phyloP scores from a whole-genome alignment of 2,329 filamentous ascomycete genomes.

The Fonsecaea pugnacius region DNA sequence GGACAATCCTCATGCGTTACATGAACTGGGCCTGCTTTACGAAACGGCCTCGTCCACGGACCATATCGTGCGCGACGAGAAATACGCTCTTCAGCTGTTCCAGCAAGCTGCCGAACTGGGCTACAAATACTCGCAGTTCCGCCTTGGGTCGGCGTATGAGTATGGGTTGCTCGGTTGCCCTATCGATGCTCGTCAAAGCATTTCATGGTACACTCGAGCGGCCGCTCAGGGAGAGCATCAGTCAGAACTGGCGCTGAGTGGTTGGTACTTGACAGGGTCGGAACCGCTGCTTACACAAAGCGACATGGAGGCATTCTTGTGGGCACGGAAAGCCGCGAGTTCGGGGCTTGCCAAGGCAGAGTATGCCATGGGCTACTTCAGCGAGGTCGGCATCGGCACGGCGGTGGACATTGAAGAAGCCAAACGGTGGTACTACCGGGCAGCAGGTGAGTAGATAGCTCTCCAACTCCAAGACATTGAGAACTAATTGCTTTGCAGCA shows the following conservation, averaged over 20 bases:
- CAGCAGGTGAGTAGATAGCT: slow-evolving; percentile 74
- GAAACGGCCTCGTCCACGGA: slow-evolving; percentile 65
- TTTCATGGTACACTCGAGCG: slow-evolving; percentile 91
- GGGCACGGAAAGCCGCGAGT: slow-evolving; percentile 90
- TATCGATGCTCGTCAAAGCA: slow-evolving; percentile 81
- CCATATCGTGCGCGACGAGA: slow-evolving; percentile 77
- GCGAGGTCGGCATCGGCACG: slow-evolving; percentile 90
- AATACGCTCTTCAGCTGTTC: slow-evolving; percentile 80
- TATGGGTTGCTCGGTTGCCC: slow-evolving; percentile 82
- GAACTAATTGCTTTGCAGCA: slow-evolving; percentile 57
- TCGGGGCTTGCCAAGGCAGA: slow-evolving; percentile 90
- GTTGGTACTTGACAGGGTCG: slow-evolving; percentile 93
- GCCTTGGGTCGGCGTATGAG: slow-evolving; percentile 84
- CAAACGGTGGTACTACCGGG: slow-evolving; percentile 97
- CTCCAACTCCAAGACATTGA: background rate
- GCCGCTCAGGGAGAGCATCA: slow-evolving; percentile 94
- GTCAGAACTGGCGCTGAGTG: slow-evolving; percentile 79
- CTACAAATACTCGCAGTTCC: slow-evolving; percentile 94
- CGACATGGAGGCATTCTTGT: slow-evolving; percentile 95
- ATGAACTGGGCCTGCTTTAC: slow-evolving; percentile 75
- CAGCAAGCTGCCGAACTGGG: slow-evolving; percentile 82
- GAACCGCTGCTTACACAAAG: slow-evolving; percentile 87
- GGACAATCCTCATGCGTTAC: slow-evolving; percentile 92
- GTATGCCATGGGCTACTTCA: slow-evolving; percentile 91
- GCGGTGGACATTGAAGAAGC: slow-evolving; percentile 88